Conservation (phyloP, 2,329 filamentous ascomycete species). For the Cladophialophora carrionii region DNA sequence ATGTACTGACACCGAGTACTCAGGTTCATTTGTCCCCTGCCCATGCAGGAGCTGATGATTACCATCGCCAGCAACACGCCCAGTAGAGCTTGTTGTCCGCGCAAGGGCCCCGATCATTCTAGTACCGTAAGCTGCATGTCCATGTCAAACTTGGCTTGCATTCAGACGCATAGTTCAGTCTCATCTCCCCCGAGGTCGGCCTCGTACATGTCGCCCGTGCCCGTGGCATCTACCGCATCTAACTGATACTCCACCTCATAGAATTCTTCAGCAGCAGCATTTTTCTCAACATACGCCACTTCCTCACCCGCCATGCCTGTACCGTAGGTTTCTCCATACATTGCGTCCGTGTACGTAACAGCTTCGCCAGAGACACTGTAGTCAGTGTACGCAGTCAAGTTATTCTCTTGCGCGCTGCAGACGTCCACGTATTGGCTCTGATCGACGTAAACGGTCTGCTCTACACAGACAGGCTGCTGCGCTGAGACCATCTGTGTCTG, state of each 20-base stretch:
- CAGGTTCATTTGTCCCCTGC: too few relatives aligned
- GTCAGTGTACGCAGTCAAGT: not conserved
- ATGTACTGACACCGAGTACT: not conserved
- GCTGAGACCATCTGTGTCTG: not conserved
- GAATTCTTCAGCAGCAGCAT: not conserved
- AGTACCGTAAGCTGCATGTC: not conserved
- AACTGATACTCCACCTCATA: not conserved
- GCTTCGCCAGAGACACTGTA: not conserved
- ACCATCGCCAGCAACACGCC: not conserved
- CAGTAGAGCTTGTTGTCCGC: not conserved
- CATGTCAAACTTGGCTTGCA: not conserved
- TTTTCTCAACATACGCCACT: not conserved
- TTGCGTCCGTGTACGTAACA: not conserved
- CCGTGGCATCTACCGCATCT: not conserved
- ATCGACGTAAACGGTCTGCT: constrained; percentile 4
- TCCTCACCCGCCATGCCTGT: not conserved
- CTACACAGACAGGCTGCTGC: not conserved
- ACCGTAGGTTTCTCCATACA: not conserved
- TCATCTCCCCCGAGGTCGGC: not conserved
- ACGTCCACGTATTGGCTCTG: constrained; percentile 6
- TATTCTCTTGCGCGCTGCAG: not conserved
- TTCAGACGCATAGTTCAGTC: constrained; percentile 45
- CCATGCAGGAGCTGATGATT: not conserved
- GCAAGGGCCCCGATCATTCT: not conserved
- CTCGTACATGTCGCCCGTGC: not conserved